Percentiles rank a stretch among this genome's conserved stretches.
These are phyloP conservation scores for Flaveria bidentis DNA, from an alignment of 129 eudicot species.

Conservation along the genomic window DNA sequence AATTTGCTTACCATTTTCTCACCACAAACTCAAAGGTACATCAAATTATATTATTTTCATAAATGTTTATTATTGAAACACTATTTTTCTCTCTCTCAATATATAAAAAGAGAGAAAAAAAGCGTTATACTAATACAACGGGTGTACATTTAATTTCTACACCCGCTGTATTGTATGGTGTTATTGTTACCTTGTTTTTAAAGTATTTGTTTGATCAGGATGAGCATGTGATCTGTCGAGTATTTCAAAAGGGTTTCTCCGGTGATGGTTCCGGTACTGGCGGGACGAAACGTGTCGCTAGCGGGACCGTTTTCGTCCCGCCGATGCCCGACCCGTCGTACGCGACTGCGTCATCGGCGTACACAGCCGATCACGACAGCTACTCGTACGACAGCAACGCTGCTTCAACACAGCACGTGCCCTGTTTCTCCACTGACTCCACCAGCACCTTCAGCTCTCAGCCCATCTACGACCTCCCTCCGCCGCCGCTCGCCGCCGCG, in stretches of 20 bases:
- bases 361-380: conserved; percentile 43
- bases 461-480: conserved; percentile 40
- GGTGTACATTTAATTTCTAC: no score
- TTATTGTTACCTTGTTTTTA: no score
- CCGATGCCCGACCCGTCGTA: conserved; percentile 57
- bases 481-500: conserved; percentile 24
- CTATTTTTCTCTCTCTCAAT: no score
- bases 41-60: no score
- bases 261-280: conserved; percentile 1
- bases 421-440: conserved; percentile 93
- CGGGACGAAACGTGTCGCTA: conserved; percentile 13
- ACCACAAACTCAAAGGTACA: conserved; percentile 66
- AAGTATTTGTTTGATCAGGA: conserved; percentile 41
- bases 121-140: no score
- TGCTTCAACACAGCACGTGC: conserved; percentile 75
- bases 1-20: conserved; percentile 76
- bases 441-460: conserved; percentile 32
- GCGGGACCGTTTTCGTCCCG: conserved; percentile 42
- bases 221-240: conserved; percentile 89
- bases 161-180: no score
- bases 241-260: conserved; percentile 58
- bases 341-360: conserved; percentile 45
- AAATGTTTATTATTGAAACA: no score
- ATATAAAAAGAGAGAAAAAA: no score
- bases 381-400: conserved; percentile 48